Conservation (phyloP, 2,329 filamentous ascomycete species). For the Zymoseptoria crescenta region DNA sequence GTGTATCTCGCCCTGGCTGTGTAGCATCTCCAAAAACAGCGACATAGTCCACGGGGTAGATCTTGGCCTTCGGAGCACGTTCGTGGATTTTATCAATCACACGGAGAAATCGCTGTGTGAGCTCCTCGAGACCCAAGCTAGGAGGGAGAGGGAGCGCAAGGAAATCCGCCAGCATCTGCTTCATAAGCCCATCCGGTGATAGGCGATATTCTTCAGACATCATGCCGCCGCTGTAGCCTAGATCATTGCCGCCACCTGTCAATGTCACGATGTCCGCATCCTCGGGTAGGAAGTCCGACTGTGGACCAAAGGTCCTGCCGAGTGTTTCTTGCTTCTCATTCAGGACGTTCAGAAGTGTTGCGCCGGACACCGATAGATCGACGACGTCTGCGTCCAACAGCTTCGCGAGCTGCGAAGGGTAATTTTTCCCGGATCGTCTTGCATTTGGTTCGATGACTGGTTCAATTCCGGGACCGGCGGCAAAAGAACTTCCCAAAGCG, state of each 20-base stretch:
- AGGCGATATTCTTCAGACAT: background rate
- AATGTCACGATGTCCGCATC: slow-evolving; percentile 1
- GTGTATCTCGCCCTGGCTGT: background rate
- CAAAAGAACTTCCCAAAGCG: slow-evolving; percentile 18
- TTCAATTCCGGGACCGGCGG: slow-evolving; percentile 28
- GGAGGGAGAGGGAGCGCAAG: background rate
- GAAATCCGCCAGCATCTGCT: background rate
- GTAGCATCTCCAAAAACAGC: slow-evolving; percentile 9
- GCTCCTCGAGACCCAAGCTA: background rate
- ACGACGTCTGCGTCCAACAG: slow-evolving; percentile 24
- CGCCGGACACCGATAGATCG: slow-evolving; percentile 30
- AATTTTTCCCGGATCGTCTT: slow-evolving; percentile 31
- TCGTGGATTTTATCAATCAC: slow-evolving; percentile 8
- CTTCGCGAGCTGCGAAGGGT: slow-evolving; percentile 29
- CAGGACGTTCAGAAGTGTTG: slow-evolving; percentile 33
- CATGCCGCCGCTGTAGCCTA: slow-evolving; percentile 3
- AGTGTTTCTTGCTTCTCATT: slow-evolving; percentile 26
- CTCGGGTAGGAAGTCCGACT: background rate
- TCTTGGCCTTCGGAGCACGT: slow-evolving; percentile 4
- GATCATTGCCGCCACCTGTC: slow-evolving; percentile 4
- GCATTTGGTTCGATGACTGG: slow-evolving; percentile 27
- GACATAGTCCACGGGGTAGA: slow-evolving; percentile 12
- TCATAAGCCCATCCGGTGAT: background rate
- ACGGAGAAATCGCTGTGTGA: slow-evolving; percentile 3
- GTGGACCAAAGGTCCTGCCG: background rate